Evolutionary conservation across 306 rosid genomes (phyloP).

Genomic region (Inga leiocalycina): DNA sequence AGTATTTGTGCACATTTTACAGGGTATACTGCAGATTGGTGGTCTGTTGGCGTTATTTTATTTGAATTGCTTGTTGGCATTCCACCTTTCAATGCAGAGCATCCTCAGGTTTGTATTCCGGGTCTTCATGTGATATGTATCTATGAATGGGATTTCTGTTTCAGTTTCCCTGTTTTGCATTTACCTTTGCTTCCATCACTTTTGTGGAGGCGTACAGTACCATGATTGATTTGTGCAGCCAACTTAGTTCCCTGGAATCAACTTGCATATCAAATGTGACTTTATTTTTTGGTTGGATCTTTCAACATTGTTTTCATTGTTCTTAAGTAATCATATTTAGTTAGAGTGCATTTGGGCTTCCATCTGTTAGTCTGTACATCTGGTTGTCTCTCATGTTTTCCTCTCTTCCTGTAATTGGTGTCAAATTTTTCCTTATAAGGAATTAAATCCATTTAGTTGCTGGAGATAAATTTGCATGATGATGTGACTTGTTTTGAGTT

Average conservation of each 20-base stretch:
- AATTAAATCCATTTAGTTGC: neutral
- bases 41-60: conserved; percentile 99
- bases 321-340: neutral
- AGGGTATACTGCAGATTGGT: conserved; percentile 99
- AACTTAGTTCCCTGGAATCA: neutral
- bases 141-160: conserved; percentile 19
- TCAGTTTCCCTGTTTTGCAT: conserved; percentile 13
- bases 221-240: neutral
- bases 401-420: neutral
- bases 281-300: neutral
- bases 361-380: neutral
- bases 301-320: neutral
- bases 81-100: conserved; percentile 99
- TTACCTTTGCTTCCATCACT: neutral
- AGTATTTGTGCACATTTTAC: conserved; percentile 31
- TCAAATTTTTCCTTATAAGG: neutral
- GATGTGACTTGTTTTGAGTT: neutral
- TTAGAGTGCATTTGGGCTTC: neutral
- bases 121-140: conserved; percentile 19
- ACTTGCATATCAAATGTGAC: neutral
- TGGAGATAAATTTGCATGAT: neutral
- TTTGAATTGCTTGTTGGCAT: conserved; percentile 97
- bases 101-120: conserved; percentile 80
- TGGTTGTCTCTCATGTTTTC: neutral
- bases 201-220: neutral